A percentile compares a stretch with the other conserved stretches of the same genome.
Evolutionary conservation across 78 protist genomes (phyloP).

Genomic region (Isochrysis galbana): DNA sequence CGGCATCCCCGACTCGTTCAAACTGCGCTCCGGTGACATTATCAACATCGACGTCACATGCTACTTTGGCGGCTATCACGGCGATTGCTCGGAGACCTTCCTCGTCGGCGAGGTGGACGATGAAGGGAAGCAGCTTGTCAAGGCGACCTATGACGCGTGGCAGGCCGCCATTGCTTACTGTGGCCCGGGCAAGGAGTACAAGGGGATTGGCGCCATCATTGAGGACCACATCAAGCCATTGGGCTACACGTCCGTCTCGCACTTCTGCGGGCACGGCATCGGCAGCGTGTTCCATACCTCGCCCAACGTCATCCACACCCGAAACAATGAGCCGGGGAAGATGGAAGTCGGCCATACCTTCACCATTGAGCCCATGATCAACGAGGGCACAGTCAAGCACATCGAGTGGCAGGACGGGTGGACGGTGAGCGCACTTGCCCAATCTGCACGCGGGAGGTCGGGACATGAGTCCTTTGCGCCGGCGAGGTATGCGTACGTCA

Average conservation of each 20-base stretch:
- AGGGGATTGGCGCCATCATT: background rate
- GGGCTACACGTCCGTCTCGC: conserved; percentile 66
- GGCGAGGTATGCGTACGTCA: too few species aligned
- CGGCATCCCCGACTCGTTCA: conserved; percentile 94
- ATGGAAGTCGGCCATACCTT: conserved; percentile 91
- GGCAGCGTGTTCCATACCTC: conserved; percentile 81
- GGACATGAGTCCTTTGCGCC: too few species aligned
- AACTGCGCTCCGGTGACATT: conserved; percentile 72
- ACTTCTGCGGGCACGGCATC: conserved; percentile 95
- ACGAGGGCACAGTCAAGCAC: conserved; percentile 52
- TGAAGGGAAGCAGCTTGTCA: background rate
- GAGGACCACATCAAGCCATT: background rate
- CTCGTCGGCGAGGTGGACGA: conserved; percentile 27
- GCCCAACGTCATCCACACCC: conserved; percentile 87
- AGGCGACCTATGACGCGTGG: conserved; percentile 25
- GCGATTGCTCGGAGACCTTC: conserved; percentile 89
- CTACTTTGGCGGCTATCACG: conserved; percentile 88
- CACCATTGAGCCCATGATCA: conserved; percentile 98
- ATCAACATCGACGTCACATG: conserved; percentile 91
- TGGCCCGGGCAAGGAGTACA: background rate
- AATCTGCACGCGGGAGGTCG: too few species aligned
- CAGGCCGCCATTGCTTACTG: conserved; percentile 37
- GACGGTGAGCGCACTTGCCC: conserved; percentile 89
- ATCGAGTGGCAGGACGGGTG: conserved; percentile 91
- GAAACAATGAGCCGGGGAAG: background rate